A percentile compares a stretch with the other conserved stretches of the same genome.
Evolutionary conservation across 495 filamentous ascomycete species (phyloP).

Genomic region (Cryomyces antarcticus): DNA sequence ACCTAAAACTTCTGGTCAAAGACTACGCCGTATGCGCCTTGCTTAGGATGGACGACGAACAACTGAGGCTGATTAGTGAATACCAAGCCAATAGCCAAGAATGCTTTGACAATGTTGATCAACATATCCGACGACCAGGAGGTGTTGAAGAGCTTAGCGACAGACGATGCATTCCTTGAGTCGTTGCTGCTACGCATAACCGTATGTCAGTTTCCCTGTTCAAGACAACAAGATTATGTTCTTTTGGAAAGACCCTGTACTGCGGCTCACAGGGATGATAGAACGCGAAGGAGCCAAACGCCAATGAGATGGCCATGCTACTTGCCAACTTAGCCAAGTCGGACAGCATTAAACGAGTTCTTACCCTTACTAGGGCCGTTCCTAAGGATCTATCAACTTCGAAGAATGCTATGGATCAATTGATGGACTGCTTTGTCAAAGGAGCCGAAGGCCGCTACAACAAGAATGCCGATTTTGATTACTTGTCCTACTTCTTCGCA

Average conservation of each 20-base stretch:
- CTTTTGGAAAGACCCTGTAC: too few relatives aligned
- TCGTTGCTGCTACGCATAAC: slow-evolving; percentile 48
- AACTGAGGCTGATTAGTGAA: neutral
- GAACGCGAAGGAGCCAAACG: slow-evolving; percentile 48
- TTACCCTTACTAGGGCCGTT: slow-evolving; percentile 38
- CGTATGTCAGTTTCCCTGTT: slow-evolving; percentile 32
- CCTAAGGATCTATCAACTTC: slow-evolving; percentile 44
- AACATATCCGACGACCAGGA: slow-evolving; percentile 69
- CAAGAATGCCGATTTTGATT: slow-evolving; percentile 72
- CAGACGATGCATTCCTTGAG: slow-evolving; percentile 67
- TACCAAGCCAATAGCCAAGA: slow-evolving; percentile 60
- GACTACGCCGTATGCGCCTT: slow-evolving; percentile 43
- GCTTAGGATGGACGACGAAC: neutral
- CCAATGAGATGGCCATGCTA: slow-evolving; percentile 74
- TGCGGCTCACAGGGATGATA: slow-evolving; percentile 9
- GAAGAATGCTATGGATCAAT: slow-evolving; percentile 59
- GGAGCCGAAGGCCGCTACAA: slow-evolving; percentile 66
- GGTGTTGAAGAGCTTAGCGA: slow-evolving; percentile 47
- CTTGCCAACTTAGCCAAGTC: slow-evolving; percentile 79
- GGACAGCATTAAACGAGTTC: slow-evolving; percentile 43
- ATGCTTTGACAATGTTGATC: slow-evolving; percentile 82
- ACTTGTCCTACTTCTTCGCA: slow-evolving; percentile 81
- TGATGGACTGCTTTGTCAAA: slow-evolving; percentile 90
- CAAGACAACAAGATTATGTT: neutral
- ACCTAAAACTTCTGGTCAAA: slow-evolving; percentile 71